phyloP scores from a whole-genome alignment of 2,329 filamentous ascomycete genomes.

The Diplodia mutila region DNA sequence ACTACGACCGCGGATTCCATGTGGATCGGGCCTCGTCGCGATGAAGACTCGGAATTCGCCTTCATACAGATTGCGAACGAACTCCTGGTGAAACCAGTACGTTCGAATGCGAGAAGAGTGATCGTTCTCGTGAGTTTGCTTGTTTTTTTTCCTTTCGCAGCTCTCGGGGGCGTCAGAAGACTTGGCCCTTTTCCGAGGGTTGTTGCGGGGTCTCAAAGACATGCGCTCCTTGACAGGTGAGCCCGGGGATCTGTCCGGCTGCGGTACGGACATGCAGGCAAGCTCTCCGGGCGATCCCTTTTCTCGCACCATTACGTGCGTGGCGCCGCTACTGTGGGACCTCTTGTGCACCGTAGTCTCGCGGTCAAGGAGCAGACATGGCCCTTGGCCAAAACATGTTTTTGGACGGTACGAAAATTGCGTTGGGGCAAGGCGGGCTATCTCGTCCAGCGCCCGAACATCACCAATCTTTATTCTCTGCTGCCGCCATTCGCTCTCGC shows the following conservation, averaged over 20 bases:
- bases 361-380: not conserved
- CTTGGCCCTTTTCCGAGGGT: too few relatives aligned
- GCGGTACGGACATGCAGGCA: not conserved
- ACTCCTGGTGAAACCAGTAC: constrained; percentile 2
- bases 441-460: not conserved
- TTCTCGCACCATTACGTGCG: not conserved
- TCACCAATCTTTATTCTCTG: not conserved
- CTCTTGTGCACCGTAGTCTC: not conserved
- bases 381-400: not conserved
- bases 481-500: not conserved
- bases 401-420: not conserved
- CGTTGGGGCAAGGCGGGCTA: too few relatives aligned
- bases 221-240: too few relatives aligned
- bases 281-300: not conserved
- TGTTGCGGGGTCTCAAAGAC: too few relatives aligned
- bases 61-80: not conserved
- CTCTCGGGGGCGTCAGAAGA: not conserved
- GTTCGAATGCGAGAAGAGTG: not conserved
- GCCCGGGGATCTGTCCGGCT: not conserved
- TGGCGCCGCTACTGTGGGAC: not conserved
- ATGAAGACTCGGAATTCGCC: constrained; percentile 1
- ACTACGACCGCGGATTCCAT: not conserved
- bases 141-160: not conserved
- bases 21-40: not conserved
- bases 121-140: not conserved